These are phyloP conservation scores for Inga leiocalycina DNA, from an alignment of 306 rosid species.

Conservation along the genomic window DNA sequence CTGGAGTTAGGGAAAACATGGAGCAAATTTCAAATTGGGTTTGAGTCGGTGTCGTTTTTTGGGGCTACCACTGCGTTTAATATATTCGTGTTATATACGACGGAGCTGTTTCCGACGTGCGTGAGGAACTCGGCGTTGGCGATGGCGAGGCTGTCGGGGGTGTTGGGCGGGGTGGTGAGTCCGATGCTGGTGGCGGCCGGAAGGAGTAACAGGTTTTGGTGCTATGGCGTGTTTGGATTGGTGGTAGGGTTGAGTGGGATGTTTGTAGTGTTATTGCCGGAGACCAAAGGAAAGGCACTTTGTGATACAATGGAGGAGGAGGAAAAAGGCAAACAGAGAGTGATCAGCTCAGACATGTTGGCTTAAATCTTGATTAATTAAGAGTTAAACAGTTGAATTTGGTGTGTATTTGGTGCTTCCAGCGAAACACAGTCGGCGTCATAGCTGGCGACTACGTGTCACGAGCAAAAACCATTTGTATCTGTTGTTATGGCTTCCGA, in stretches of 20 bases:
- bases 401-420: no score
- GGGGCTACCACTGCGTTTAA: conserved; percentile 50
- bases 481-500: no score
- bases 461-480: no score
- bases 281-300: conserved; percentile 55
- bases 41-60: conserved; percentile 61
- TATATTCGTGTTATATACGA: conserved; percentile 46
- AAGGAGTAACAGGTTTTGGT: conserved; percentile 37
- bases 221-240: conserved; percentile 64
- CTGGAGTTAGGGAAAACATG: conserved; percentile 25
- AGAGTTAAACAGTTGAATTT: no score
- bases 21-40: conserved; percentile 39
- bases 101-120: conserved; percentile 70
- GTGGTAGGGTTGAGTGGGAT: conserved; percentile 51
- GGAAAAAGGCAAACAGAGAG: conserved; percentile 40
- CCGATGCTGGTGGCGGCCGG: conserved; percentile 59
- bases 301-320: conserved; percentile 70
- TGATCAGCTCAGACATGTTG: neutral
- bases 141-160: conserved; percentile 67
- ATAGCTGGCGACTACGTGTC: no score
- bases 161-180: conserved; percentile 66
- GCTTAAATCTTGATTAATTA: neutral
- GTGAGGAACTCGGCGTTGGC: conserved; percentile 70
- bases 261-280: conserved; percentile 58
- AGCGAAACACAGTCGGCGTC: no score